These are phyloP conservation scores for Gryganskiella cystojenkinii DNA, from an alignment of 192 early-diverging fungal genomes.

Conservation along the genomic window DNA sequence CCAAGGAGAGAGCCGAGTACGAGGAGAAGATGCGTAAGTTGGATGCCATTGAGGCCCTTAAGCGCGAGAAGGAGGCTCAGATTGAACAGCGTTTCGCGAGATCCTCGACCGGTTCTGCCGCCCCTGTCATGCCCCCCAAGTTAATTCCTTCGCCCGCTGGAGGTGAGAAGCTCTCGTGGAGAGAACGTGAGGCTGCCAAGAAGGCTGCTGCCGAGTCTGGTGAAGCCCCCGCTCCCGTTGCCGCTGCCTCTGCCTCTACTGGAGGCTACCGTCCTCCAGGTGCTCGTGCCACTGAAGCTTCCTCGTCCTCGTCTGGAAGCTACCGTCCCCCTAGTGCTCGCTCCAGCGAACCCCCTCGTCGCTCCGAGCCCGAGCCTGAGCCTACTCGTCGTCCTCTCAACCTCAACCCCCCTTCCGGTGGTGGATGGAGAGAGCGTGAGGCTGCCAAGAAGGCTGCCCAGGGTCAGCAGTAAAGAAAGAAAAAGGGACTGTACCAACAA, in stretches of 20 bases:
- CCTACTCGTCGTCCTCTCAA: constrained; percentile 20
- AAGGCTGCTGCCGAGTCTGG: constrained; percentile 28
- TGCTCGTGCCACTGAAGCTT: constrained; percentile 10
- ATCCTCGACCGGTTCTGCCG: constrained; percentile 35
- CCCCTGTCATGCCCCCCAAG: constrained; percentile 34
- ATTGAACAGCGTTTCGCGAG: constrained; percentile 55
- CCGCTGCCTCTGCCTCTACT: constrained; percentile 15
- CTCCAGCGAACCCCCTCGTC: too few species aligned
- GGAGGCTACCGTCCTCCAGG: constrained; percentile 44
- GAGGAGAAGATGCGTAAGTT: constrained; percentile 49
- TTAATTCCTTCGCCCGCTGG: constrained; percentile 35
- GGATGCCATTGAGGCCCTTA: constrained; percentile 61
- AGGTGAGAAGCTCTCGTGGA: constrained; percentile 47
- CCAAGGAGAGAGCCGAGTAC: constrained; percentile 54
- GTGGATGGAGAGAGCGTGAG: constrained; percentile 49
- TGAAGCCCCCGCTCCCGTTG: constrained; percentile 2
- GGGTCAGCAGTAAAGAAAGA: constrained; percentile 25
- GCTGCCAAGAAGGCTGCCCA: constrained; percentile 28
- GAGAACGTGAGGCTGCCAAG: constrained; percentile 41
- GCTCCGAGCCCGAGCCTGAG: too few species aligned
- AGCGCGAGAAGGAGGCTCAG: constrained; percentile 59
- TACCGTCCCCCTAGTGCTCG: too few species aligned
- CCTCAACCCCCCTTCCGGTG: constrained; percentile 27
- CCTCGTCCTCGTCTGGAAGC: too few species aligned
- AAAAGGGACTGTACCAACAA: too few species aligned